phyloP scores from a whole-genome alignment of 2,329 filamentous ascomycete genomes.

The Bertia moriformis region DNA sequence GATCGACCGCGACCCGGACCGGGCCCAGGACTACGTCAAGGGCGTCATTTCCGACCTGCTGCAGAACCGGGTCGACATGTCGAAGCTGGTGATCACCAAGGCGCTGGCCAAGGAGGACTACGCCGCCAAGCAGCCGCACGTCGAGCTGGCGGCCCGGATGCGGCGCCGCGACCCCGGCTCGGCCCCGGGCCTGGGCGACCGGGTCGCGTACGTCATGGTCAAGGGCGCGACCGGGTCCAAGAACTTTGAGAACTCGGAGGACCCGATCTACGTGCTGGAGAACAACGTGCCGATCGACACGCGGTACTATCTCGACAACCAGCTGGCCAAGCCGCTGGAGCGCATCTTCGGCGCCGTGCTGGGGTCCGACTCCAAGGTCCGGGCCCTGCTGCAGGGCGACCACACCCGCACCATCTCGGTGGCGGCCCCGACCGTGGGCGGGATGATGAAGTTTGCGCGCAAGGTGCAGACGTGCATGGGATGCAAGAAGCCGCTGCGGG shows the following conservation, averaged over 20 bases:
- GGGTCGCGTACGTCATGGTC: constrained; percentile 95
- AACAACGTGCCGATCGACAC: constrained; percentile 97
- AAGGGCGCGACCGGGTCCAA: constrained; percentile 79
- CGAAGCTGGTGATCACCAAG: constrained; percentile 97
- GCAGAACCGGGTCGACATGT: constrained; percentile 98
- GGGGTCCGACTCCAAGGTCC: constrained; percentile 81
- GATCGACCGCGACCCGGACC: constrained; percentile 79
- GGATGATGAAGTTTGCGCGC: constrained; percentile 96
- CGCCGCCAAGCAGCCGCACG: constrained; percentile 83
- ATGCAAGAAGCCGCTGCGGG: constrained; percentile 86
- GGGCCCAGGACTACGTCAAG: constrained; percentile 95
- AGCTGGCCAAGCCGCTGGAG: constrained; percentile 82
- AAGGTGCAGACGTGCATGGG: constrained; percentile 98
- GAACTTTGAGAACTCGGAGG: constrained; percentile 94
- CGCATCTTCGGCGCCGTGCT: constrained; percentile 97
- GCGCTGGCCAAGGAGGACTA: constrained; percentile 85
- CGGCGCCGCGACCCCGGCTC: constrained; percentile 91
- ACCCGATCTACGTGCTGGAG: constrained; percentile 91
- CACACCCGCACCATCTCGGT: constrained; percentile 89
- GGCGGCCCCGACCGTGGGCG: constrained; percentile 77
- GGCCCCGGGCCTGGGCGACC: constrained; percentile 80
- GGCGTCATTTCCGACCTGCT: constrained; percentile 85
- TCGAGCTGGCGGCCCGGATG: constrained; percentile 91
- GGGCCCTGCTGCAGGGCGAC: constrained; percentile 72
- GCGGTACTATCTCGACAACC: constrained; percentile 96